Base-by-base conservation (phyloP, 2,329 filamentous ascomycete genomes). In the Aspergillus candidus region DNA sequence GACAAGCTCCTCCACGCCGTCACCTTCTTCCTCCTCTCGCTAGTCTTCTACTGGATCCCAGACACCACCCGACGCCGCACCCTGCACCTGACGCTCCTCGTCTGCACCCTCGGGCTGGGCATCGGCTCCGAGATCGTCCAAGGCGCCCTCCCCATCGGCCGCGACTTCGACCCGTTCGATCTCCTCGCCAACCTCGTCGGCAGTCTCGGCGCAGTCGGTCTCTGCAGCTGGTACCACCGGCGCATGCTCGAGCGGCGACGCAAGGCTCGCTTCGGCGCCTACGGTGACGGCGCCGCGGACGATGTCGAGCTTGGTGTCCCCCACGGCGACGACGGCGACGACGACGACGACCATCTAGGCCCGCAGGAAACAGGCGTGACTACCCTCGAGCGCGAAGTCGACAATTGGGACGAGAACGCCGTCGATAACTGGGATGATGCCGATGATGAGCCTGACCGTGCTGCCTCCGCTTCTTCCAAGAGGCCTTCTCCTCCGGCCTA, bases 11-110 rank as follows among this genome's bases (percentile, higher is more conserved):
- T 97, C 22, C 93, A 97, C 69, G 77, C 86, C 57, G 50, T 89
- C 46, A 90, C 86, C 58, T 97, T 98, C 74, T 95, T 97, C 75
- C 63, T 88, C 54, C 78, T 98, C 41, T 95, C 91, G 12, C 57
- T 76, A 35, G 63, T 79, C 55, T 97, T 97, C 76, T 98, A 98
- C 79, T 98, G 93, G 89, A 86, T 96, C 62, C 71, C 96, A 57
- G 93, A 98, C 66, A 94, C 89, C 41, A 85, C 83, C 51, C 86
- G 93, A 50, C 83, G 91, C 40, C 86, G 91, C 55, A 84, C 82
- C 14, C 73, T 95, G 38, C 85, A 98, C 67, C 72, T 95, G 52
- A 94, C 90, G 11, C 72, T 96, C 18, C 65, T 88, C 15, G 75
- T 88, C 48, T 94, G 88, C 71, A 94, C 90, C 5, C 69, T 84